A percentile compares a stretch with the other conserved stretches of the same genome.
These are phyloP conservation scores for Ophiocordyceps camponoti-floridani DNA, from an alignment of 2,329 filamentous ascomycete species.

Conservation along the genomic window DNA sequence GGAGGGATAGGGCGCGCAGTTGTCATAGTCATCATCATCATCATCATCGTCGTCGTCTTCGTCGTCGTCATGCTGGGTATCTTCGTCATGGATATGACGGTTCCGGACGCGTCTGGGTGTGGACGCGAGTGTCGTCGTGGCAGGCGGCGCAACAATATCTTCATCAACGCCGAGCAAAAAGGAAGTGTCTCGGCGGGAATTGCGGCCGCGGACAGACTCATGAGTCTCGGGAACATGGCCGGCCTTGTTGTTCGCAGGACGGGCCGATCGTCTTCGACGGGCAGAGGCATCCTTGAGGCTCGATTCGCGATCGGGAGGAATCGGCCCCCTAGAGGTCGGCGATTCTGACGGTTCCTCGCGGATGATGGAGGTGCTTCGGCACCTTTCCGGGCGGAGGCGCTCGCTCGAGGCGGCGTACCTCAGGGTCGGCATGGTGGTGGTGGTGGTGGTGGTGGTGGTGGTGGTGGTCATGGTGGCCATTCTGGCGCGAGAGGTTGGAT, in stretches of 20 bases:
- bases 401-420: constrained; percentile 63
- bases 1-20: constrained; percentile 52
- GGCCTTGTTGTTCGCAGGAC: constrained; percentile 11
- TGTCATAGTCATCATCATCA: constrained; percentile 25
- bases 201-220: constrained; percentile 11
- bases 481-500: constrained; percentile 28
- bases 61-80: background rate
- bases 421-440: constrained; percentile 29
- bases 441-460: no score
- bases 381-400: constrained; percentile 40
- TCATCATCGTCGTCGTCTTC: constrained; percentile 14
- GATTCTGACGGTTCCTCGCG: constrained; percentile 30
- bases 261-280: constrained; percentile 24
- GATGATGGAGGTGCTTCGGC: constrained; percentile 28
- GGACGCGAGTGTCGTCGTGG: background rate
- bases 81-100: background rate
- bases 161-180: constrained; percentile 8
- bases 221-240: constrained; percentile 25
- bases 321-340: constrained; percentile 1
- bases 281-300: constrained; percentile 41
- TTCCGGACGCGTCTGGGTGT: background rate
- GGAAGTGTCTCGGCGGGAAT: constrained; percentile 4
- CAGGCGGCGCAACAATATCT: constrained; percentile 6
- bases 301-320: constrained; percentile 50
- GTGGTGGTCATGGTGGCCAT: constrained; percentile 19